Evolutionary conservation across 768 basidiomycete species (phyloP).

Genomic region (Leccinum olivaceopallidum): DNA sequence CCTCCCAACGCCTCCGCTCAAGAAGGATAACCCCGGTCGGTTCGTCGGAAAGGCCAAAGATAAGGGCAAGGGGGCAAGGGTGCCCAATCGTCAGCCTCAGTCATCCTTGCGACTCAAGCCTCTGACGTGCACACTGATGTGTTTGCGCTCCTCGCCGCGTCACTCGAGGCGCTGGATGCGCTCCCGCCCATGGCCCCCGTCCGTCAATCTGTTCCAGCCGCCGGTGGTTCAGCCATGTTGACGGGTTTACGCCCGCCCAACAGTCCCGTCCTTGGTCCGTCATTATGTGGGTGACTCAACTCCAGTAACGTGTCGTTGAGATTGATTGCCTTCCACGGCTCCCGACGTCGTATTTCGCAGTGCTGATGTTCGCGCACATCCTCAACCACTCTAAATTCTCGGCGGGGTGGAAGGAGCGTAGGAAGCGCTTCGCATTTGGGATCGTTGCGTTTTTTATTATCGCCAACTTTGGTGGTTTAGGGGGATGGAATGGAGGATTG

Average conservation of each 20-base stretch:
- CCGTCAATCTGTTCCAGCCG: too few species aligned
- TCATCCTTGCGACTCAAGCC: too few species aligned
- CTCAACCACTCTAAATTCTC: conserved; percentile 93
- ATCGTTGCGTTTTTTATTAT: conserved; percentile 59
- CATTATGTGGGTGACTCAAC: conserved; percentile 71
- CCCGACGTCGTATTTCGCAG: conserved; percentile 95
- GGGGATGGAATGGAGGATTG: conserved; percentile 85
- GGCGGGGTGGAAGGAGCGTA: conserved; percentile 58
- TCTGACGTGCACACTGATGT: too few species aligned
- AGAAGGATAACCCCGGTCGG: too few species aligned
- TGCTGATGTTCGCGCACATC: conserved; percentile 87
- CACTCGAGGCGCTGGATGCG: too few species aligned
- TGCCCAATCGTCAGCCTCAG: too few species aligned
- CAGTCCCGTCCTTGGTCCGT: conserved; percentile 94
- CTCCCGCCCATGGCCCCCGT: conserved; percentile 25
- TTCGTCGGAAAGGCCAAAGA: too few species aligned
- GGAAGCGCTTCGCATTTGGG: conserved; percentile 74
- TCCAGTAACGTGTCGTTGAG: not conserved
- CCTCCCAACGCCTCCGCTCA: too few species aligned
- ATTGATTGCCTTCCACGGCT: conserved; percentile 47
- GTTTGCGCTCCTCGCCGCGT: too few species aligned
- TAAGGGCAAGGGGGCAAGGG: too few species aligned
- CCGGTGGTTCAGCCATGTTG: not conserved
- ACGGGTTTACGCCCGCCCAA: not conserved
- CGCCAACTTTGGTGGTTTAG: conserved; percentile 93